Conservation (phyloP, 306 rosid genomes). For the Malus fusca region DNA sequence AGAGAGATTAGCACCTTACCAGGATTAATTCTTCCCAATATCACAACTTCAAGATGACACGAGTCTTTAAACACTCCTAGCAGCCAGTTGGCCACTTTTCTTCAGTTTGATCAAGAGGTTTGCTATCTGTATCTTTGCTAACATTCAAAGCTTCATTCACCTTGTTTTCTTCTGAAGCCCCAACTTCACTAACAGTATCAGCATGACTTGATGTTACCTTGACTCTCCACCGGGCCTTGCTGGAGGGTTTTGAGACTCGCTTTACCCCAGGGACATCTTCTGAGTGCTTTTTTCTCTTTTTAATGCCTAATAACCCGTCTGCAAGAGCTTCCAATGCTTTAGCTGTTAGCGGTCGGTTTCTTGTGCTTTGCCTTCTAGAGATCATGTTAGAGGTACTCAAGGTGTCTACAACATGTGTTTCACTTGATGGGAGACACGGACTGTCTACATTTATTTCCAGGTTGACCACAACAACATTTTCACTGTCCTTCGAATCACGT, state of each 20-base stretch:
- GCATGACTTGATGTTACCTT: slow-evolving; percentile 30
- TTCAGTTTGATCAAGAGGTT: slow-evolving; percentile 28
- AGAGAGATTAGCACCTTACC: slow-evolving; percentile 10
- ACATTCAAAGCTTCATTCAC: slow-evolving; percentile 29
- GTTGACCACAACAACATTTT: slow-evolving; percentile 4
- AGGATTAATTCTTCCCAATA: slow-evolving; percentile 3
- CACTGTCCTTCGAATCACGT: slow-evolving; percentile 19
- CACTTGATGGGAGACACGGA: slow-evolving; percentile 11
- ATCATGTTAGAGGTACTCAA: slow-evolving; percentile 16
- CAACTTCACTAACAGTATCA: slow-evolving; percentile 10
- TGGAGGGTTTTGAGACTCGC: slow-evolving; percentile 24
- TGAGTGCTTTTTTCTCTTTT: slow-evolving; percentile 30
- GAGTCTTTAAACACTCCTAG: slow-evolving; percentile 8
- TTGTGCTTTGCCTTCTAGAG: slow-evolving; percentile 67
- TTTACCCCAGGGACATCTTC: slow-evolving; percentile 13
- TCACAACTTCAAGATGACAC: slow-evolving; percentile 10
- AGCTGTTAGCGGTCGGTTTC: slow-evolving; percentile 63
- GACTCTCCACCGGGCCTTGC: slow-evolving; percentile 37
- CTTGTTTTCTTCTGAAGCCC: slow-evolving; percentile 29
- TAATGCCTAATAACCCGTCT: slow-evolving; percentile 39
- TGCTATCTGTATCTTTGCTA: slow-evolving; percentile 14
- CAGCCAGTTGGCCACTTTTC: slow-evolving; percentile 21
- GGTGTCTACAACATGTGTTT: slow-evolving; percentile 17
- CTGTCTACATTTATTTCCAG: slow-evolving; percentile 11
- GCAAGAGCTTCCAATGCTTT: slow-evolving; percentile 69